These are phyloP conservation scores for Maudiozyma turicensis DNA, from an alignment of 805 yeast genomes.

Conservation along the genomic window DNA sequence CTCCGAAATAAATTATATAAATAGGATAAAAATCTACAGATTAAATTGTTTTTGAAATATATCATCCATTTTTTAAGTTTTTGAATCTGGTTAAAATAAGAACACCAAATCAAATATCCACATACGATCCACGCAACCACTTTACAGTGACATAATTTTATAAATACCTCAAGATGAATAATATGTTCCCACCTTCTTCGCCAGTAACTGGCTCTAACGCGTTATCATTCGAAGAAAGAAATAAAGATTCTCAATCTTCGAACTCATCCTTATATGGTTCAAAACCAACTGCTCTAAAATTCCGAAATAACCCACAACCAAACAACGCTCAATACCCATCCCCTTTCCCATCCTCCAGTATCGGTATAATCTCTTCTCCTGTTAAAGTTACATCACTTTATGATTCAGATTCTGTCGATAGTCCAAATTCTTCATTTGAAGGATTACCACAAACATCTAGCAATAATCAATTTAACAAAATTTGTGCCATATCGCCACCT, in stretches of 20 bases:
- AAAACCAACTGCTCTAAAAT: background rate
- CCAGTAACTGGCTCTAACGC: background rate
- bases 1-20: no score
- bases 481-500: background rate
- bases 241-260: background rate
- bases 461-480: background rate
- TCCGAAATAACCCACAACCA: background rate
- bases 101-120: no score
- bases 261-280: conserved; percentile 1
- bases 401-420: background rate
- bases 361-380: conserved; percentile 35
- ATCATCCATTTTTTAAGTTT: no score
- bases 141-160: background rate
- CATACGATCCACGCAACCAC: no score
- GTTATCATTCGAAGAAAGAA: background rate
- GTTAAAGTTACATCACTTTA: conserved; percentile 7
- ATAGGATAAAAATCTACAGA: no score
- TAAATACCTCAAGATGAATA: background rate
- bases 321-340: conserved; percentile 41
- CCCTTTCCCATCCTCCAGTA: conserved; percentile 59
- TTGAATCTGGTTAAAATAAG: no score
- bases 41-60: no score
- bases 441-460: background rate
- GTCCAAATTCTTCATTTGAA: conserved; percentile 1
- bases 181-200: conserved; percentile 3